Evolutionary conservation across 331 rosid genomes (phyloP).

Genomic region (Cydonia oblonga): DNA sequence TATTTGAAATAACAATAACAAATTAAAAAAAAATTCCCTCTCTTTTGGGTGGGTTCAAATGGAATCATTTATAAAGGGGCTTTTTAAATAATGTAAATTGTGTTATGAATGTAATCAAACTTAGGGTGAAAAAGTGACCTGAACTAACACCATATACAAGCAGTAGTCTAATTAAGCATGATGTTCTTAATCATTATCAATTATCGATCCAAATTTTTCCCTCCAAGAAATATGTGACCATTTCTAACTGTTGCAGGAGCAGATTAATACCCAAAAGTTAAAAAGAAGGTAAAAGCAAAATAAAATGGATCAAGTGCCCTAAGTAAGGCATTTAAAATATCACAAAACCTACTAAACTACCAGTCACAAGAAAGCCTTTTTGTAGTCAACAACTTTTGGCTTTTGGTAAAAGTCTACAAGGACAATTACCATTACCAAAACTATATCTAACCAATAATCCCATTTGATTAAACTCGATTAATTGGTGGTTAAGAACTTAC

Average conservation of each 20-base stretch:
- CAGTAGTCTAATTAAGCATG: background rate
- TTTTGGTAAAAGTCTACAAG: background rate
- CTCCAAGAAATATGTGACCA: background rate
- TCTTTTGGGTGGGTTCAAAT: background rate
- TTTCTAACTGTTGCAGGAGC: background rate
- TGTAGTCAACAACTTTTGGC: background rate
- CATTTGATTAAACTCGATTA: background rate
- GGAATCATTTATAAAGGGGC: background rate
- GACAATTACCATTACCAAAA: constrained; percentile 2
- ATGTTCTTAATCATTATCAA: constrained; percentile 3
- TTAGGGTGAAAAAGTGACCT: background rate
- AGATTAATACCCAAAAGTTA: background rate
- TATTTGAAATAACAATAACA: background rate
- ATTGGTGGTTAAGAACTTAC: background rate
- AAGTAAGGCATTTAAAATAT: background rate
- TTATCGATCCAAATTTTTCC: background rate
- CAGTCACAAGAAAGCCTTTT: constrained; percentile 3
- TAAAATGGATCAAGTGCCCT: background rate
- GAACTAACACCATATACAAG: no score
- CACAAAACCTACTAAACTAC: background rate
- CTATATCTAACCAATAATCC: background rate
- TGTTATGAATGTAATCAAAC: background rate
- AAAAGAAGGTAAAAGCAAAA: background rate
- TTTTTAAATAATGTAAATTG: background rate
- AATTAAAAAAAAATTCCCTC: background rate